Evolutionary conservation across 2,329 filamentous ascomycete genomes (phyloP).

Genomic region (Lecanicillium sp.): DNA sequence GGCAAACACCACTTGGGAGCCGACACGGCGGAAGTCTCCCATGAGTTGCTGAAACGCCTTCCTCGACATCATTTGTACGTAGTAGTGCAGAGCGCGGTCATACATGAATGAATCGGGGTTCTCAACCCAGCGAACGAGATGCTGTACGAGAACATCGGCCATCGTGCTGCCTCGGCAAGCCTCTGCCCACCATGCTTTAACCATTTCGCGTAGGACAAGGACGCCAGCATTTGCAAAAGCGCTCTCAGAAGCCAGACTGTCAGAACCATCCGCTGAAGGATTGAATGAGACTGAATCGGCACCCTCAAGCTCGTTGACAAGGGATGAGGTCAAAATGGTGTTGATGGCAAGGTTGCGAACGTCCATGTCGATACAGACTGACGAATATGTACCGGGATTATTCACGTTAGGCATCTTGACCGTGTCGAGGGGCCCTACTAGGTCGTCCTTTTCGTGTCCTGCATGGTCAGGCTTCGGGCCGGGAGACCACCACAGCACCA

Average conservation of each 20-base stretch:
- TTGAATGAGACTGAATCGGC: conserved; percentile 83
- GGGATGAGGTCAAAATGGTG: conserved; percentile 89
- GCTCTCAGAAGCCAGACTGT: conserved; percentile 70
- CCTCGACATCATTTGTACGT: conserved; percentile 96
- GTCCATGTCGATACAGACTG: conserved; percentile 91
- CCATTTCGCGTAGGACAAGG: conserved; percentile 90
- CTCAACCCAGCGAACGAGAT: conserved; percentile 95
- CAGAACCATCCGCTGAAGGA: conserved; percentile 31
- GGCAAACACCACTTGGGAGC: conserved; percentile 92
- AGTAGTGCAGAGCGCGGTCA: conserved; percentile 88
- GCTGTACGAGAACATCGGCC: conserved; percentile 96
- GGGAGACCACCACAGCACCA: conserved; percentile 95
- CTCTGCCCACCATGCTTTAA: conserved; percentile 96
- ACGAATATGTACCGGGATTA: conserved; percentile 86
- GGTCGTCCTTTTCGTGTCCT: conserved; percentile 89
- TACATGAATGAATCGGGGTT: conserved; percentile 91
- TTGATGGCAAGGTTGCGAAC: conserved; percentile 95
- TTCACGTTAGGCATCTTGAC: conserved; percentile 92
- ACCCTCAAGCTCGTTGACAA: conserved; percentile 94
- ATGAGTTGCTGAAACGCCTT: conserved; percentile 97
- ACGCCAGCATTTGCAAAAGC: conserved; percentile 91
- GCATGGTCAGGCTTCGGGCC: conserved; percentile 87
- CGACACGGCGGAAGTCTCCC: conserved; percentile 90
- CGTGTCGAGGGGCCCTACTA: conserved; percentile 72
- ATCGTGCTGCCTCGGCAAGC: conserved; percentile 84